Evolutionary conservation across 2,329 filamentous ascomycete species (phyloP).

Genomic region (Tetracladium maxilliforme): DNA sequence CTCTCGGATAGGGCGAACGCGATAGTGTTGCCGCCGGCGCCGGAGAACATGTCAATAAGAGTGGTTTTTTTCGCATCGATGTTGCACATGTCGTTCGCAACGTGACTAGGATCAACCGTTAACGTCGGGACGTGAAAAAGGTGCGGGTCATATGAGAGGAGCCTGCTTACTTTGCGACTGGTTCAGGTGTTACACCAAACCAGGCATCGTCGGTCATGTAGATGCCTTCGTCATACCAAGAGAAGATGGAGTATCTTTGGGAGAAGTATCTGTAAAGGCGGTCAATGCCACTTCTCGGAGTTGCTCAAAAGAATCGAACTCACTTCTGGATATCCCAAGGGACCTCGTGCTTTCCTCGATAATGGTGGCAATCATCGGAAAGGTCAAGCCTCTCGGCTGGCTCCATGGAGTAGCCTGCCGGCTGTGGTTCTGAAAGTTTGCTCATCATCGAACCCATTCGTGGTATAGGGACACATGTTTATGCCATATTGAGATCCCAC

Average conservation of each 20-base stretch:
- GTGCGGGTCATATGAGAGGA: conserved; percentile 1
- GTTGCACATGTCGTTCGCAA: conserved; percentile 54
- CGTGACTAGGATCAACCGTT: conserved; percentile 47
- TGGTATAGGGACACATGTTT: too few relatives aligned
- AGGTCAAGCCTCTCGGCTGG: too few relatives aligned
- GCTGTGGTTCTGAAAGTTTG: too few relatives aligned
- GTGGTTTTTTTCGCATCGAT: conserved; percentile 15
- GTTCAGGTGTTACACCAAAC: conserved; percentile 94
- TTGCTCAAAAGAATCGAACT: conserved; percentile 8
- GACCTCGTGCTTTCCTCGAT: conserved; percentile 53
- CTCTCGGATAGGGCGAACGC: conserved; percentile 73
- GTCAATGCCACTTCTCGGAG: conserved; percentile 2
- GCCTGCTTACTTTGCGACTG: conserved; percentile 58
- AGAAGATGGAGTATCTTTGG: conserved; percentile 79
- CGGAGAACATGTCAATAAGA: conserved; percentile 80
- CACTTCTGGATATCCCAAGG: conserved; percentile 79
- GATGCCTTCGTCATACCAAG: conserved; percentile 73
- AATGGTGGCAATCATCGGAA: conserved; percentile 62
- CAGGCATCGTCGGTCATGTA: conserved; percentile 87
- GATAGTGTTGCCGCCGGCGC: conserved; percentile 86
- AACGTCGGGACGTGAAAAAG: too few relatives aligned
- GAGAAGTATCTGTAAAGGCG: conserved; percentile 59
- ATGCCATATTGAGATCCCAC: too few relatives aligned
- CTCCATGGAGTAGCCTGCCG: too few relatives aligned
- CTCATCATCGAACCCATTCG: too few relatives aligned